phyloP scores from a whole-genome alignment of 257 asterid genomes.

The Nemophila menziesii region DNA sequence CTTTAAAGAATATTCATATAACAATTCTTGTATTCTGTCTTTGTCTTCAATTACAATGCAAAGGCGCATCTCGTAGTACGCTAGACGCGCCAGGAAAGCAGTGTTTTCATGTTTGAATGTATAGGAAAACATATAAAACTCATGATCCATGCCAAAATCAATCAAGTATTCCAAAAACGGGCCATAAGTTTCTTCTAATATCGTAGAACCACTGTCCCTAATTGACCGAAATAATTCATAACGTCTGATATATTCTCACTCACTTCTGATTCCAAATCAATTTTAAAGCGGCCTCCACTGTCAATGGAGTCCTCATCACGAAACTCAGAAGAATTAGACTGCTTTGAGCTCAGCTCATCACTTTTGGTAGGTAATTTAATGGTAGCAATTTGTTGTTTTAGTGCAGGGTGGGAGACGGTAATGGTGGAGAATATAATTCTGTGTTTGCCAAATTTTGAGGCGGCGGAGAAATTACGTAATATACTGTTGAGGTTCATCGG shows the following conservation, averaged over 20 bases:
- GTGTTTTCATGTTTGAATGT: slow-evolving; percentile 40
- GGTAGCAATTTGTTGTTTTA: slow-evolving; percentile 30
- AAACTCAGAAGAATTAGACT: too few relatives aligned
- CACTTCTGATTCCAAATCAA: too few relatives aligned
- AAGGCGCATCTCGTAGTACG: slow-evolving; percentile 83
- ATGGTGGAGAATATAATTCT: too few relatives aligned
- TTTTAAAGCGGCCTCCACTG: too few relatives aligned
- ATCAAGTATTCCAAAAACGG: slow-evolving; percentile 52
- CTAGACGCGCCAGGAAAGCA: slow-evolving; percentile 38
- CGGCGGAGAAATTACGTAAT: slow-evolving; percentile 20
- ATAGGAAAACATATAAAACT: slow-evolving; percentile 57
- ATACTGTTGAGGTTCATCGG: slow-evolving; percentile 33
- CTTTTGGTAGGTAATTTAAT: slow-evolving; percentile 21
- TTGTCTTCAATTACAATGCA: slow-evolving; percentile 40
- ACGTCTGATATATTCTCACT: slow-evolving; percentile 22
- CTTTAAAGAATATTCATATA: slow-evolving; percentile 28
- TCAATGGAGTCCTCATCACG: too few relatives aligned
- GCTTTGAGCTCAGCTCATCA: too few relatives aligned
- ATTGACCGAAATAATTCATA: slow-evolving; percentile 37
- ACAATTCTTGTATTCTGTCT: slow-evolving; percentile 57
- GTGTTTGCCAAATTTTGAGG: slow-evolving; percentile 11
- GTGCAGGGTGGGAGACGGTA: slow-evolving; percentile 22
- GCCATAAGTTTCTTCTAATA: slow-evolving; percentile 56
- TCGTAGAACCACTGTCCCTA: slow-evolving; percentile 52
- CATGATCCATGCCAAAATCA: slow-evolving; percentile 54